Conservation (phyloP, 1,284 basidiomycete species). For the Psilocybe mexicana region DNA sequence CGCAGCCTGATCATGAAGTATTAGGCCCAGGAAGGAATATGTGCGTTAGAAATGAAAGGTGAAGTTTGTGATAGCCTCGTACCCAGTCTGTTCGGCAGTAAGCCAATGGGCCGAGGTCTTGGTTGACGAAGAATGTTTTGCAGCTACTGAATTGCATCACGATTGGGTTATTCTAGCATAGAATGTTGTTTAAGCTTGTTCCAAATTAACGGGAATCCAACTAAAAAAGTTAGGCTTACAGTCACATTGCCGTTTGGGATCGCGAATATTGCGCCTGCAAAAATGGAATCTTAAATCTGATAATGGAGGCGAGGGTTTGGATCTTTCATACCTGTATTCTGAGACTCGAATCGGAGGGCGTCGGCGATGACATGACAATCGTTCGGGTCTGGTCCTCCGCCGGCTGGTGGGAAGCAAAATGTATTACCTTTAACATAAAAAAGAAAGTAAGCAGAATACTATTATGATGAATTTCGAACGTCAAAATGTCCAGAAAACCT, state of each 20-base stretch:
- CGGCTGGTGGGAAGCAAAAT: slow-evolving; percentile 43
- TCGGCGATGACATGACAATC: slow-evolving; percentile 50
- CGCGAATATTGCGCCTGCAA: slow-evolving; percentile 33
- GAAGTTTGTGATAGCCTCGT: slow-evolving; percentile 5
- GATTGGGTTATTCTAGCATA: slow-evolving; percentile 31
- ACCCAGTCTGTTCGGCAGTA: slow-evolving; percentile 45
- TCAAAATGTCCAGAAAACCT: slow-evolving; percentile 8
- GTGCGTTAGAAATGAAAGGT: background rate
- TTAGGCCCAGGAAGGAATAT: no score
- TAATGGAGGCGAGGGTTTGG: no score
- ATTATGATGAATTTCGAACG: background rate
- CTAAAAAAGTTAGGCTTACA: slow-evolving; percentile 18
- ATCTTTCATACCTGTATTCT: slow-evolving; percentile 38
- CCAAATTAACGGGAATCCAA: background rate
- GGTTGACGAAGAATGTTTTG: slow-evolving; percentile 42
- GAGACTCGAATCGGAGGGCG: slow-evolving; percentile 45
- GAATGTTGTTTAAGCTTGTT: no score
- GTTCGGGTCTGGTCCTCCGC: slow-evolving; percentile 46
- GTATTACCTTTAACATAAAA: slow-evolving; percentile 34
- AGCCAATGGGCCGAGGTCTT: slow-evolving; percentile 30
- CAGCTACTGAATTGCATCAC: slow-evolving; percentile 37
- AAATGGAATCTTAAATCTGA: no score
- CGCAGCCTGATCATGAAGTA: slow-evolving; percentile 29
- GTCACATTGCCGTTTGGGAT: slow-evolving; percentile 28
- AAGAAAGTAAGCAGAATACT: background rate